Evolutionary conservation across 176 grass and related monocot genomes (phyloP), one percentile per base, ranked within the genome.

Genomic region (Cocos nucifera): DNA sequence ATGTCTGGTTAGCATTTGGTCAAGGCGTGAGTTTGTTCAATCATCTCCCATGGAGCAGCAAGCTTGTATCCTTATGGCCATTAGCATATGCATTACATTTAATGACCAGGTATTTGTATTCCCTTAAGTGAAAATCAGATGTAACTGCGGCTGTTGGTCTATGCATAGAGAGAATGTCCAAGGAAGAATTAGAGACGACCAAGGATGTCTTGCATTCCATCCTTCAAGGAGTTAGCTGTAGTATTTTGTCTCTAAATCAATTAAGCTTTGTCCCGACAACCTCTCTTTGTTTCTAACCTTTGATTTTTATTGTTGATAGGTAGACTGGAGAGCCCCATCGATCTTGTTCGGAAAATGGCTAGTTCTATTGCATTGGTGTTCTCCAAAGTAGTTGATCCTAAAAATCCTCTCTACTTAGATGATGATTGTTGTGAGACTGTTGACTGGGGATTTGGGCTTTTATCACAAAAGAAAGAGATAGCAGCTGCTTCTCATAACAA

Each of bases 141-240:
- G 66, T 97, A 27, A 91, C 92, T 69, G 87, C 87, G 66, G 75
- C 83, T 78, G 80, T 97, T 71, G 92, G 87, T 48, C 83, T 97
- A 77, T 97, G 81, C 70, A 59, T 97, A 21, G 83, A 91, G 69
- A 91, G 69, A 60, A 65, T 91, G 67, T 85, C 87, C 22, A 91
- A 82, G 54, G 58, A 71, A 61, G 92, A 97, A 76, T 69, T 97
- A 73, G 92, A 97, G 75, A 80, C 53, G 22, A 77, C 87, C 22
- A 90, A 78, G 82, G 87, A 88, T 83, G 69, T 85, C 26, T 82
- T 97, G 71, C 83, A 82, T 80, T 85, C 66, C 67, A 88, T 97
- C 73, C 84, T 91, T 69, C 80, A 88, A 76, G 92, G 92, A 91
- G 87, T 91, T 74, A 97, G 76, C 73, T 97, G 92, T 91, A 79